Base-by-base conservation (phyloP, 2,329 filamentous ascomycete genomes). In the Mariannaea elegans region DNA sequence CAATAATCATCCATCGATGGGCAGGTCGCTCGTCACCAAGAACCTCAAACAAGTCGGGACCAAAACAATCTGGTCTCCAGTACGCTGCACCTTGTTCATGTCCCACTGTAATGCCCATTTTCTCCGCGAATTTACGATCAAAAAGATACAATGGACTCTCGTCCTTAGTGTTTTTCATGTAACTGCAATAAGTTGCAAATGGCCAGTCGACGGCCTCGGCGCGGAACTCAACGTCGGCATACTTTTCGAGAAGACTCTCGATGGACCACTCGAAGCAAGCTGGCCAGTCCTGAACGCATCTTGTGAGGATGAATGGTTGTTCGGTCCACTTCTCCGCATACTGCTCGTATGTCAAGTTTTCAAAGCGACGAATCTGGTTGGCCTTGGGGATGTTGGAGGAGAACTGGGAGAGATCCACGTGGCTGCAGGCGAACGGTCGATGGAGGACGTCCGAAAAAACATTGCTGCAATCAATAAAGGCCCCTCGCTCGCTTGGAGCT, bases 201-300 rank as follows among this genome's bases (percentile, higher is more conserved):
- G 89, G 87, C 94, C 94, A 98, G 77, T 97, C 93, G 5, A 98
- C 94, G 0, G 93, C 91, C 81, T 98, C 95, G 9, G 94, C 94
- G 38, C 93, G 87, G 76, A 98, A 97, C 49, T 85, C 82, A 3
- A 90, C 83, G 48, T 88, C 77, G 1, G 83, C 80, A 73, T 93
- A 93, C 61, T 82, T 80, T n/a, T 80, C 70, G 1, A 90, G 79
- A 1, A 98, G 82, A 9, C 77, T 77, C n/a, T 90, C 82, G 10
- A 90, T 83, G 3, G 85, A 89, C 94, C 94, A 98, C 24, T 84
- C 80, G 34, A 83, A 81, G 75, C 85, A 93, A 1, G 90, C 88
- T 1, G 92, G 91, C 94, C 95, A 98, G 62, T 86, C 74, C 70
- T 88, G 90, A 60, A 97, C 91, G 14, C 91, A 92, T 12, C 87